These are phyloP conservation scores for Mentha longifolia DNA, from an alignment of 257 asterid genomes.

Conservation along the genomic window DNA sequence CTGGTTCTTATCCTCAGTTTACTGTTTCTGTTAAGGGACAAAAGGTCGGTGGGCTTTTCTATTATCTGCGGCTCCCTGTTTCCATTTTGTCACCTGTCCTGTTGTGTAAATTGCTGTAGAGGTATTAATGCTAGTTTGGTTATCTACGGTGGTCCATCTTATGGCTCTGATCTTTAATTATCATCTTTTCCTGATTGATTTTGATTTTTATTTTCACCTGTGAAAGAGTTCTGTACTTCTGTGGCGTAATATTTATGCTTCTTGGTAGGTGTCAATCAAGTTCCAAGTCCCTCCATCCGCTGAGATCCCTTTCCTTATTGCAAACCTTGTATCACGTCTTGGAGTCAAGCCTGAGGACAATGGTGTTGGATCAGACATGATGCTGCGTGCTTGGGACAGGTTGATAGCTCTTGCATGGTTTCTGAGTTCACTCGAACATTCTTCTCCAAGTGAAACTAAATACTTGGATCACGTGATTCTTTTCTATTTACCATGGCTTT, in stretches of 20 bases:
- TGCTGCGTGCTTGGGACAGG: slow-evolving; percentile 94
- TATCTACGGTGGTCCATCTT: slow-evolving; percentile 18
- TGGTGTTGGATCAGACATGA: slow-evolving; percentile 80
- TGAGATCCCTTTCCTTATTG: slow-evolving; percentile 79
- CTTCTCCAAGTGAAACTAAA: slow-evolving; percentile 7
- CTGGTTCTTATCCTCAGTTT: slow-evolving; percentile 75
- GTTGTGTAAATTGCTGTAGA: slow-evolving; percentile 21
- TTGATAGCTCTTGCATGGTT: slow-evolving; percentile 34
- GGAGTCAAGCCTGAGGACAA: slow-evolving; percentile 67
- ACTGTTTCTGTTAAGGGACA: slow-evolving; percentile 80
- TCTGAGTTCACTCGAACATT: slow-evolving; percentile 17
- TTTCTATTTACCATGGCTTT: slow-evolving; percentile 14
- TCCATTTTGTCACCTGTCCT: background rate
- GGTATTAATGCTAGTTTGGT: slow-evolving; percentile 28
- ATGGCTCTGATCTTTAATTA: slow-evolving; percentile 27
- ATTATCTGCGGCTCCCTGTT: background rate
- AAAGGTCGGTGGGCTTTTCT: slow-evolving; percentile 53
- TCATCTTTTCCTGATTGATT: slow-evolving; percentile 1
- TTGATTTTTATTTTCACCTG: slow-evolving; percentile 14
- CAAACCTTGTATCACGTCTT: slow-evolving; percentile 79
- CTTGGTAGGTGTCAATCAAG: slow-evolving; percentile 72
- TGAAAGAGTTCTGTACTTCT: background rate
- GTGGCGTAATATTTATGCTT: slow-evolving; percentile 30
- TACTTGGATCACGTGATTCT: slow-evolving; percentile 6
- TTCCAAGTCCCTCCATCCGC: slow-evolving; percentile 88